Evolutionary conservation across 495 filamentous ascomycete species (phyloP).

Genomic region (Poronia punctata): DNA sequence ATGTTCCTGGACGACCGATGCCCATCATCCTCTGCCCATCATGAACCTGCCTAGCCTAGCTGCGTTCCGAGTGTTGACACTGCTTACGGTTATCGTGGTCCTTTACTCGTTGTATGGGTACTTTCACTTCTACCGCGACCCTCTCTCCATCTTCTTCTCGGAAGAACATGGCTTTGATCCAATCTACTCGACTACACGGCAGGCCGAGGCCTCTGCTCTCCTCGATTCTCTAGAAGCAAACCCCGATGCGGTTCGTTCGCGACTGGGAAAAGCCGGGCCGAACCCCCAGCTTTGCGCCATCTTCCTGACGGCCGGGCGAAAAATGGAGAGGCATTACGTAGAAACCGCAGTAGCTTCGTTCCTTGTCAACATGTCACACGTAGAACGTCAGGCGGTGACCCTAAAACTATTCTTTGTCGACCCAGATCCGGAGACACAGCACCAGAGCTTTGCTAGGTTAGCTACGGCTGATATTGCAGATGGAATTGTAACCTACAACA

Average conservation of each 20-base stretch:
- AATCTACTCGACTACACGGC: slow-evolving; percentile 30
- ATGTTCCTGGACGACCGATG: too few species aligned
- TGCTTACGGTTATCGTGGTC: slow-evolving; percentile 15
- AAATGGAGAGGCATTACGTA: slow-evolving; percentile 27
- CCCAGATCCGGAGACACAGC: slow-evolving; percentile 19
- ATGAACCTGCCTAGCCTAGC: slow-evolving; percentile 17
- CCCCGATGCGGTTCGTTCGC: slow-evolving; percentile 5
- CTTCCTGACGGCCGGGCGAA: slow-evolving; percentile 28
- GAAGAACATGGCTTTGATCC: slow-evolving; percentile 30
- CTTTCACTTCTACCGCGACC: slow-evolving; percentile 33
- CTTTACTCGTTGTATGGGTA: slow-evolving; percentile 24
- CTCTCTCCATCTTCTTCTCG: slow-evolving; percentile 34
- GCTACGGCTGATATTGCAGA: slow-evolving; percentile 16
- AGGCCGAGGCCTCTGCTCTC: slow-evolving; percentile 25
- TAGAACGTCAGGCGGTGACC: slow-evolving; percentile 24
- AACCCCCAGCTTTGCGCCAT: slow-evolving; percentile 29
- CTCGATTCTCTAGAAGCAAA: slow-evolving; percentile 18
- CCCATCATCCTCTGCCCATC: background rate
- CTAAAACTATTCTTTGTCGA: slow-evolving; percentile 32
- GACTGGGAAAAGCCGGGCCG: slow-evolving; percentile 18
- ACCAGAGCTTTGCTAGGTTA: slow-evolving; percentile 19
- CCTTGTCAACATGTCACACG: slow-evolving; percentile 28
- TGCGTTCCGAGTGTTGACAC: slow-evolving; percentile 19
- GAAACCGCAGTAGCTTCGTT: slow-evolving; percentile 30
- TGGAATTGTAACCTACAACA: slow-evolving; percentile 21